Evolutionary conservation across 148 eudicot genomes (phyloP), one percentile per base, ranked within the genome.

Genomic region (Polygonum aviculare): DNA sequence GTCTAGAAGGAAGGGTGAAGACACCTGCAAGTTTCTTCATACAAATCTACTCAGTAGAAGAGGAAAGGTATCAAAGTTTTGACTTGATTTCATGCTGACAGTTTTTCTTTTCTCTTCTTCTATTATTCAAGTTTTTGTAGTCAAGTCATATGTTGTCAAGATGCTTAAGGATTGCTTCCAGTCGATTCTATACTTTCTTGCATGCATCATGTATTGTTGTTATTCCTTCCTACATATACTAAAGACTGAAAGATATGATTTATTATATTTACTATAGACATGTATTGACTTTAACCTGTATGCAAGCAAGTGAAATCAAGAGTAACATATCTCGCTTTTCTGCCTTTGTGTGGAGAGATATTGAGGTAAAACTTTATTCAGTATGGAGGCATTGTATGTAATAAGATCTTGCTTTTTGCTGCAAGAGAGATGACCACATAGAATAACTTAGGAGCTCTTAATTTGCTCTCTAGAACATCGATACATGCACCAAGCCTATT

Each of bases 311-410:
- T 78, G 90, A 85, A 74, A 21, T 91, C 50, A 96, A 92, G 87
- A 88, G 77, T 71, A 88, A 96, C 77, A 84, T 96, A 62, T 93
- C 87, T 55, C 87, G 86, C 77, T 95, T 95, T 79, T 95, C 98
- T 79, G 98, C 97, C 73, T 95, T 89, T 83, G 97, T 90, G 40
- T 92, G 91, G 92, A 88, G 80, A 80, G 96, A 84, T 35, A 87
- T 92, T 84, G 97, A 92, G 96, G 98, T 95, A 88, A 75, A 73
- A 62, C 6, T 19, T 63, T 5, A 63, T 31, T 63, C 40, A 12
- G 11, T 63, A 33, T 63, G 40, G 1, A 67, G 72, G 72, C 41
- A 26, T 60, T 60, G 11, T 31, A 60, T 60, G 69, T 22, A 60
- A 60, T 3, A 10, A 60, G 69, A 12, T 35, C 38, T 60, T 67